Evolutionary conservation across 352 stramenopile species (phyloP).

Genomic region (Globisporangium paroecandrum): DNA sequence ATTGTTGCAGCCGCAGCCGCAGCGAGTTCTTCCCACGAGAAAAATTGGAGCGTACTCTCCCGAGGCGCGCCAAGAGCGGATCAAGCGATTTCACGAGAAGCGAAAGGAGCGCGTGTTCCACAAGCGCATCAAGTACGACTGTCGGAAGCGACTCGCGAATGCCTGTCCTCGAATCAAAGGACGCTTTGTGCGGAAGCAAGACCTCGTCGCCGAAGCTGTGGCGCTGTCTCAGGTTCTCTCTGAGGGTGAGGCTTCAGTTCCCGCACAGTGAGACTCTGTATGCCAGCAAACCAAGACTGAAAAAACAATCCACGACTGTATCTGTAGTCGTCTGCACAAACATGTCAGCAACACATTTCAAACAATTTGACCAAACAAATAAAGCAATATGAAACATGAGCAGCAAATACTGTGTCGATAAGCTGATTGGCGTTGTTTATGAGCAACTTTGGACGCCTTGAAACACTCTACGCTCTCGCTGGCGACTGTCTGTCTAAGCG

Average conservation of each 20-base stretch:
- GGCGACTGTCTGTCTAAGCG: slow-evolving; percentile 48
- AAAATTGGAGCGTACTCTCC: slow-evolving; percentile 69
- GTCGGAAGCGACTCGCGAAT: slow-evolving; percentile 65
- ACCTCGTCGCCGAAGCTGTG: background rate
- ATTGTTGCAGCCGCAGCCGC: background rate
- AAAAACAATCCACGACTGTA: background rate
- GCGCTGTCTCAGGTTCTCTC: background rate
- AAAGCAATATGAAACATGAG: slow-evolving; percentile 4
- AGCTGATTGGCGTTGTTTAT: slow-evolving; percentile 10
- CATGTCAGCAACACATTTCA: background rate
- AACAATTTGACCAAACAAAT: background rate
- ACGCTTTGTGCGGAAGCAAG: slow-evolving; percentile 53
- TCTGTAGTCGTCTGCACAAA: background rate
- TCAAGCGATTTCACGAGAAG: slow-evolving; percentile 71
- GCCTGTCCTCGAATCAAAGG: slow-evolving; percentile 66
- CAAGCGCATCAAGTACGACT: slow-evolving; percentile 74
- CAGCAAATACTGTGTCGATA: slow-evolving; percentile 2
- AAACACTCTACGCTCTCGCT: background rate
- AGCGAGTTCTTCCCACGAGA: slow-evolving; percentile 10
- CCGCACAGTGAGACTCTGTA: background rate
- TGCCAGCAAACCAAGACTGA: background rate
- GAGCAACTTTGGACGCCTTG: background rate
- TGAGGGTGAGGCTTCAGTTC: background rate
- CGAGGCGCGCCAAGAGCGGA: slow-evolving; percentile 41
- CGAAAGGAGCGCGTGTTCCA: slow-evolving; percentile 66